Base-by-base conservation (phyloP, 2,329 filamentous ascomycete species). In the Penicillium sp. region DNA sequence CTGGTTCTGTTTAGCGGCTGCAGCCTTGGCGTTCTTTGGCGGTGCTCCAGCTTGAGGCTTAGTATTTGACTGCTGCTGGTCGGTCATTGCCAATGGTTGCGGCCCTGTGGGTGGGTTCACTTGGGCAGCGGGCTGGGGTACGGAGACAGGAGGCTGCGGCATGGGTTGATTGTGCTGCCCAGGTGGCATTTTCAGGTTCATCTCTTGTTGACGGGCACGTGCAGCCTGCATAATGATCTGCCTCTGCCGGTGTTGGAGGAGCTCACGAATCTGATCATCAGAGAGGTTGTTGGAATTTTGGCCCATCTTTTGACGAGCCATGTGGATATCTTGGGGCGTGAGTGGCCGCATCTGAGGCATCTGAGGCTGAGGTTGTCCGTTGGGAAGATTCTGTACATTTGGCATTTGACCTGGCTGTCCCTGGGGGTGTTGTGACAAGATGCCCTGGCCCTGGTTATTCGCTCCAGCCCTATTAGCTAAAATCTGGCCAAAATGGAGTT, bases 401-500 rank as follows among this genome's bases (percentile, higher is more conserved):
- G 66, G 62, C 43, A 73, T 70, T 10, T 65, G 68, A 39, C 68
- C 67, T 48, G 64, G 66, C 33, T 62, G 66, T 22, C 65, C 64
- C 43, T 70, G 68, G 53, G 69, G 65, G 48, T 63, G 56, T 45
- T 57, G 68, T 26, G 48, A 16, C 24, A 48, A n/a, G 5, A 48
- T 24, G 51, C 56, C 63, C 62, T 46, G 57, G 21, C 51, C 57
- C 50, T 70, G 70, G 14, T 58, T 64, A 48, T 62, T 63, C 39
- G 68, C 62, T 55, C 72, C 69, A 14, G 64, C 64, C 45, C 73
- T 69, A 22, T 60, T 56, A 31, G 48, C 47, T 60, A 69, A 66
- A 63, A 66, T 74, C 57, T 78, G 75, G 52, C 70, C 72, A 57
- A 80, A 77, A 58, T 83, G 80, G 37, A 79, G 63, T 47, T 69